A percentile compares a stretch with the other conserved stretches of the same genome.
Evolutionary conservation across 2,329 filamentous ascomycete genomes (phyloP).

Genomic region (Aspergillus udagawae): DNA sequence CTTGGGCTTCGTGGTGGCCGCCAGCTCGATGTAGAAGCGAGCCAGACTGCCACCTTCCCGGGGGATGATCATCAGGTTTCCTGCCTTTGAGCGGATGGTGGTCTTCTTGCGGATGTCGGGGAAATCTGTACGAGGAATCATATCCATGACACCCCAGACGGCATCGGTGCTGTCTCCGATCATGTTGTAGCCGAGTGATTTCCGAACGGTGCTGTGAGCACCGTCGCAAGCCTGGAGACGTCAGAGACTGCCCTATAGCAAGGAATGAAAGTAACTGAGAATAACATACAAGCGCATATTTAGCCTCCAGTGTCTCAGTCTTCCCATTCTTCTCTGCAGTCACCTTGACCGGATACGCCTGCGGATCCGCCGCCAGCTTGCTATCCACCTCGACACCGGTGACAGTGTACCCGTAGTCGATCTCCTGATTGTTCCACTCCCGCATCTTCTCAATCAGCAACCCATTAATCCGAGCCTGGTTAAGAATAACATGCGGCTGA

Average conservation of each 20-base stretch:
- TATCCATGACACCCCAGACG: conserved; percentile 56
- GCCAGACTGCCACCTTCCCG: conserved; percentile 55
- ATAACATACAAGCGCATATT: conserved; percentile 49
- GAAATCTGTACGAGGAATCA: conserved; percentile 47
- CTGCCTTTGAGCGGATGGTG: conserved; percentile 44
- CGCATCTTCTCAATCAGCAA: conserved; percentile 52
- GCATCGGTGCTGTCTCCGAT: conserved; percentile 55
- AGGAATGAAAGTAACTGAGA: neutral
- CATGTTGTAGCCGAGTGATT: conserved; percentile 49
- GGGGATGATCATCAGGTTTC: conserved; percentile 49
- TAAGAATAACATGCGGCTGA: conserved; percentile 55
- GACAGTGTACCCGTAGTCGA: conserved; percentile 56
- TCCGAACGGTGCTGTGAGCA: conserved; percentile 40
- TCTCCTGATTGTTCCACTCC: conserved; percentile 37
- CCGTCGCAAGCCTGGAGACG: conserved; percentile 45
- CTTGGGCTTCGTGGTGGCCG: conserved; percentile 46
- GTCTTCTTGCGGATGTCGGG: conserved; percentile 51
- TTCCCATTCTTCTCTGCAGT: conserved; percentile 40
- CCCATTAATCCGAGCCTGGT: conserved; percentile 53
- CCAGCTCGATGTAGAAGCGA: conserved; percentile 61
- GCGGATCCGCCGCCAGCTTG: conserved; percentile 29
- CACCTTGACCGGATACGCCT: conserved; percentile 45
- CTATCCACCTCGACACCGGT: conserved; percentile 50
- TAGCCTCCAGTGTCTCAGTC: conserved; percentile 43
- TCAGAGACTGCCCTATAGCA: neutral